Evolutionary conservation across 179 eudicot species (phyloP).

Genomic region (Nepenthes alata): DNA sequence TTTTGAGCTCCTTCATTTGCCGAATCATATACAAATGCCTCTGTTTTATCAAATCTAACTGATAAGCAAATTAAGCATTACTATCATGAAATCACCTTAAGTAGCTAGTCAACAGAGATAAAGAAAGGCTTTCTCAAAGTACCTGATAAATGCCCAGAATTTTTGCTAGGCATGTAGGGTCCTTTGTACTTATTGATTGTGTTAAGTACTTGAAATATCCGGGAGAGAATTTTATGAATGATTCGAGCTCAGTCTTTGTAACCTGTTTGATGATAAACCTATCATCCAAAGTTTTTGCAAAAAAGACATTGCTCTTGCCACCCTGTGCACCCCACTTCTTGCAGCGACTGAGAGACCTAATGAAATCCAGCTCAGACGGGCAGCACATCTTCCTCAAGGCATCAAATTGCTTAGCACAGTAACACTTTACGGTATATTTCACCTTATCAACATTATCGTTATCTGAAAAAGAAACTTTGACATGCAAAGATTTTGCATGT

Average conservation of each 20-base stretch:
- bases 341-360: conserved; percentile 87
- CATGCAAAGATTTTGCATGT: conserved; percentile 53
- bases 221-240: conserved; percentile 81
- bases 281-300: conserved; percentile 89
- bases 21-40: no score
- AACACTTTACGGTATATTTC: conserved; percentile 74
- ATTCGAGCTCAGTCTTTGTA: conserved; percentile 94
- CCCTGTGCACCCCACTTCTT: conserved; percentile 99
- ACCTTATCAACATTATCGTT: conserved; percentile 63
- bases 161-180: conserved; percentile 95
- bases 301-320: conserved; percentile 96
- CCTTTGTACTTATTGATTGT: conserved; percentile 61
- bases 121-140: conserved; percentile 6
- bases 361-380: conserved; percentile 70
- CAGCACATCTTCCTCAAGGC: conserved; percentile 85
- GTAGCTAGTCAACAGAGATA: no score
- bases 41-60: no score
- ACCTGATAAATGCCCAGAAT: conserved; percentile 97
- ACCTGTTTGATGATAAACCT: conserved; percentile 94
- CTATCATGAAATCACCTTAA: no score
- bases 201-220: conserved; percentile 78
- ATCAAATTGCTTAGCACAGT: conserved; percentile 77
- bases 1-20: no score
- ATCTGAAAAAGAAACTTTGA: conserved; percentile 56
- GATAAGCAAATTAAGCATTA: no score